Conservation (phyloP, 2,329 filamentous ascomycete genomes). For the Allantophomopsis lycopodina region DNA sequence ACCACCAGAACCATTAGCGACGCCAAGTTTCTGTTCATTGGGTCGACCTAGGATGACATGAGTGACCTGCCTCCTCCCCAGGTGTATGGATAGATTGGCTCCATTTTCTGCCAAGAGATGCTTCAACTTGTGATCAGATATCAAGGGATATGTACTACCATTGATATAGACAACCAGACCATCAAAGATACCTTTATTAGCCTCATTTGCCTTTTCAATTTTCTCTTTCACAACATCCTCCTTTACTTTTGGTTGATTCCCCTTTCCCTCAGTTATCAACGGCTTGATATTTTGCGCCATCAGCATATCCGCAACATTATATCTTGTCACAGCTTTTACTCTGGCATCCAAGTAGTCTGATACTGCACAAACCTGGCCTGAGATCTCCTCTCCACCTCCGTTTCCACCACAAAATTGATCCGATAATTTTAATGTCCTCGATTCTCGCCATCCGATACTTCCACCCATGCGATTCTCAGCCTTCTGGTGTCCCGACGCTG, state of each 20-base stretch:
- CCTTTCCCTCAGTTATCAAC: slow-evolving; percentile 37
- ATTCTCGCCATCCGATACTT: slow-evolving; percentile 53
- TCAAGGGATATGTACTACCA: slow-evolving; percentile 65
- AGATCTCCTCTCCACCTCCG: slow-evolving; percentile 46
- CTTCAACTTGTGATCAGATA: slow-evolving; percentile 82
- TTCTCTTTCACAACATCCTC: slow-evolving; percentile 33
- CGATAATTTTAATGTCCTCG: slow-evolving; percentile 51
- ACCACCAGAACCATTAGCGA: slow-evolving; percentile 46
- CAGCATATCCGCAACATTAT: slow-evolving; percentile 38
- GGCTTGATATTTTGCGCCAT: slow-evolving; percentile 21
- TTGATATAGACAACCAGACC: slow-evolving; percentile 73
- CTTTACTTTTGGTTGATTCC: slow-evolving; percentile 27
- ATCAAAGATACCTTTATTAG: slow-evolving; percentile 40
- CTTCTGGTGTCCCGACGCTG: slow-evolving; percentile 62
- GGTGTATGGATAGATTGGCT: slow-evolving; percentile 53
- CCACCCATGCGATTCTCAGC: slow-evolving; percentile 50
- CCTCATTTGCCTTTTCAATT: slow-evolving; percentile 5
- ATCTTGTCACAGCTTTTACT: slow-evolving; percentile 21
- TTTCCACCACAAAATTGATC: slow-evolving; percentile 56
- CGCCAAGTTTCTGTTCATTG: slow-evolving; percentile 17
- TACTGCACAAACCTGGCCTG: slow-evolving; percentile 52
- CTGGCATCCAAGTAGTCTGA: slow-evolving; percentile 38
- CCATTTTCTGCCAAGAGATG: slow-evolving; percentile 63
- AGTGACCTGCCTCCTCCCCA: slow-evolving; percentile 63
- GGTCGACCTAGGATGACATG: slow-evolving; percentile 70